Base-by-base conservation (phyloP, 2,329 filamentous ascomycete genomes). In the Rhynchosporium secalis region DNA sequence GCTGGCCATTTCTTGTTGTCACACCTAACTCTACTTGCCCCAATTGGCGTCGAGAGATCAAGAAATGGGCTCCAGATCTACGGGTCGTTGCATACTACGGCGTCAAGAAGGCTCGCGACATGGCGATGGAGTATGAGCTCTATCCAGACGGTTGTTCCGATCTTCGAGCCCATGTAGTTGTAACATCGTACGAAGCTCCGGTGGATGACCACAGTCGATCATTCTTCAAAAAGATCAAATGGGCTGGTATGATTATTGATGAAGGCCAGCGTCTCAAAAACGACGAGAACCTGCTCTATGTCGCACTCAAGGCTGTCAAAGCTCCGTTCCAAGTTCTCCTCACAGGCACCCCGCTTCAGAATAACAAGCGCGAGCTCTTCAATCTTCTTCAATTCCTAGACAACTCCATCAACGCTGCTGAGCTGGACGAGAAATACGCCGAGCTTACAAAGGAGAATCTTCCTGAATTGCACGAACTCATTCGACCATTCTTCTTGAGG, bases 11-110 rank as follows among this genome's bases (percentile, higher is more conserved):
- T 73, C 81, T 99, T 15, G 83, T 98, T 3, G 92, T 97, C 1
- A 94, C 96, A 0, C 95, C 95, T 0, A 98, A 98, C 72, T 88
- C 94, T 0, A 99, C 95, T 0, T 96, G 92, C 74, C 86, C 92
- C n/a, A 99, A 99, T 74, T 99, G 95, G 94, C 89, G 94, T 5
- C 87, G 94, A 55, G 95, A 99, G 74, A 92, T 98, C 75, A 96
- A 96, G 78, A 88, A 90, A 68, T 99, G 94, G 94, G 88, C 90
- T 0, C 94, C 94, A 1, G 85, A 85, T 6, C 78, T 98, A 41
- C 86, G 92, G 47, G 92, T 96, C 6, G 92, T 97, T n/a, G 89
- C 92, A 0, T 98, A 95, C 73, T 96, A 96, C 73, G 95, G 95
- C 51, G 89, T 89, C 15, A 83, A 82, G 56, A 82, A 83, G 55